These are phyloP conservation scores for Colletotrichum sp. DNA, from an alignment of 2,329 filamentous ascomycete genomes.

Conservation along the genomic window DNA sequence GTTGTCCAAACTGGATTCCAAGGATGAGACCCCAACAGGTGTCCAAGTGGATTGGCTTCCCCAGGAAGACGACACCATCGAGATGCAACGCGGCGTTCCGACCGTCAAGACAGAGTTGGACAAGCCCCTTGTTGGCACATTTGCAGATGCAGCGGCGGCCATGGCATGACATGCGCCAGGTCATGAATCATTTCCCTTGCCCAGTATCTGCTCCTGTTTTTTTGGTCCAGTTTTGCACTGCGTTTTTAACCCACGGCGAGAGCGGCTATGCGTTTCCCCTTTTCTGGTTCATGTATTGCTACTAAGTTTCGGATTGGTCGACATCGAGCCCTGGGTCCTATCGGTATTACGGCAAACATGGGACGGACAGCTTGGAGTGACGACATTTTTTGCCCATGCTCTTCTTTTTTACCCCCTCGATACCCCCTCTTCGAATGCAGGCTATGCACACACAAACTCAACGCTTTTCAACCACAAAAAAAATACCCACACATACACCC, in stretches of 20 bases:
- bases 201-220: background rate
- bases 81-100: constrained; percentile 43
- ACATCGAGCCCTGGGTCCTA: background rate
- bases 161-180: constrained; percentile 39
- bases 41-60: constrained; percentile 60
- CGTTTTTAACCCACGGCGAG: background rate
- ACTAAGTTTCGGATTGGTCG: constrained; percentile 3
- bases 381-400: constrained; percentile 9
- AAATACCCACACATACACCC: background rate
- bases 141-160: constrained; percentile 61
- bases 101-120: constrained; percentile 42
- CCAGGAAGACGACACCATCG: constrained; percentile 53
- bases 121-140: constrained; percentile 61
- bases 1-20: constrained; percentile 59
- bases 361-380: constrained; percentile 13
- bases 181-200: constrained; percentile 6
- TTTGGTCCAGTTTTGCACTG: background rate
- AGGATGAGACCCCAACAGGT: constrained; percentile 45
- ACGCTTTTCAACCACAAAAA: background rate
- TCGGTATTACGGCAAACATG: constrained; percentile 15
- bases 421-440: constrained; percentile 4
- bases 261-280: background rate
- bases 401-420: background rate
- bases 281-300: background rate
- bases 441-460: background rate